These are phyloP conservation scores for Alnus glutinosa DNA, from an alignment of 306 rosid genomes.

Conservation along the genomic window DNA sequence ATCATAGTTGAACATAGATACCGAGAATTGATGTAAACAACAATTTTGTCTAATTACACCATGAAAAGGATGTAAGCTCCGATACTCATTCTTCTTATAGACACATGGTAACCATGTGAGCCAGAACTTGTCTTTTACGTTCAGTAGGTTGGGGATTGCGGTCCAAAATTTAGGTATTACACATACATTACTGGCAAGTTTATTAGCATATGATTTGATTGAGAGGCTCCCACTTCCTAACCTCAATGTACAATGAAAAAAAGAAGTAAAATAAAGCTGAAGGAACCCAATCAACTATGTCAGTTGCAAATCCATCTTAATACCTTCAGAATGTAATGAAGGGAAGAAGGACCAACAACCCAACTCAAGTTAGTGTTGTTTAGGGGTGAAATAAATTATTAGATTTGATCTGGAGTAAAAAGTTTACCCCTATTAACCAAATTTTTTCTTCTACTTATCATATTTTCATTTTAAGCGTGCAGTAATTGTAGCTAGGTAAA, in stretches of 20 bases:
- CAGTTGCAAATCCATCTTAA: neutral
- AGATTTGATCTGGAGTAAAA: neutral
- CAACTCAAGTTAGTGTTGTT: neutral
- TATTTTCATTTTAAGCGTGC: neutral
- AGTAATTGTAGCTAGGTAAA: neutral
- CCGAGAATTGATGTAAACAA: neutral
- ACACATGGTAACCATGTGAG: neutral
- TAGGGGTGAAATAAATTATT: neutral
- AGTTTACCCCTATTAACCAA: neutral
- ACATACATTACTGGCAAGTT: neutral
- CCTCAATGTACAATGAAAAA: neutral
- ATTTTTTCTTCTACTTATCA: neutral
- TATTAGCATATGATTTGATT: neutral
- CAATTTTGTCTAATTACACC: neutral
- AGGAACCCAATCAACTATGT: neutral
- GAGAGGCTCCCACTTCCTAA: neutral
- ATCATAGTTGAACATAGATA: neutral
- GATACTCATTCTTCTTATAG: neutral
- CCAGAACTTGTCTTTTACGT: neutral
- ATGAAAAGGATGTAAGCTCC: neutral
- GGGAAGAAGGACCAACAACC: neutral
- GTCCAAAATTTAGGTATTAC: neutral
- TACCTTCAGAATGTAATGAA: neutral
- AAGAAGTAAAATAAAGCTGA: neutral
- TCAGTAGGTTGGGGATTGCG: neutral